Base-by-base conservation (phyloP, 257 asterid genomes). In the Knoxia roxburghii region DNA sequence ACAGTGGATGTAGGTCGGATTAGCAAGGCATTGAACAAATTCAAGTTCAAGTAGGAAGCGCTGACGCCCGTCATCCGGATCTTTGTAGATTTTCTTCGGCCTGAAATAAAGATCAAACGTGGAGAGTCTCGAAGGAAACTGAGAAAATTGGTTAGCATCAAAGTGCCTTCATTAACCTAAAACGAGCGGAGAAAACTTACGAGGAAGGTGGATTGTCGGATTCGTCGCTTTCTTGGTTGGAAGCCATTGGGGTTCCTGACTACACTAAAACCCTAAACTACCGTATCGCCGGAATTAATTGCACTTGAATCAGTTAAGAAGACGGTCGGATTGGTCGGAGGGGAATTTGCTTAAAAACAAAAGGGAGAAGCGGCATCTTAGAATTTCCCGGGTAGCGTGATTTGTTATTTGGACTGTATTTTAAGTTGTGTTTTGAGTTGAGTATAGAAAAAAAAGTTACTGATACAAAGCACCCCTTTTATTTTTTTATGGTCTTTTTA, bases 51-150 rank as follows among this genome's bases (percentile, higher is more conserved):
- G 92, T 73, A 85, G 78, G 77, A 94, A 88, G 33, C 97, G 88
- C 68, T 90, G 96, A 51, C 93, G 95, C 55, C 99, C 97, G 79
- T 90, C 97, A 77, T 94, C 97, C 43, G 93, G 91, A 76, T 94
- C 97, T 77, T 88, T 85, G 35, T 88, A 94, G 20, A 74, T 61
- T 17, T 58, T 76, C 69, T 77, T 81, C 27, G 77, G 74, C 68
- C 96, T 89, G 87, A 75, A 80, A 64, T 27, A 18, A 39, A 10
- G 35, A 26, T n/a, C 33, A 23, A 51, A 52, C 20, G 27, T 35
- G 24, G 18, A 2, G 21, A 32, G 32, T 4, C 37, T 51, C 5
- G 1, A 46, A n/a, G 24, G 2, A n/a, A 11, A 51, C 20, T 5
- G 20, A 20, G 32, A 5, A 14, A 72, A 49, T 35, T 33, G 5